These are phyloP conservation scores for Trichomonas gallinae DNA, from an alignment of 208 protist species.

Conservation along the genomic window DNA sequence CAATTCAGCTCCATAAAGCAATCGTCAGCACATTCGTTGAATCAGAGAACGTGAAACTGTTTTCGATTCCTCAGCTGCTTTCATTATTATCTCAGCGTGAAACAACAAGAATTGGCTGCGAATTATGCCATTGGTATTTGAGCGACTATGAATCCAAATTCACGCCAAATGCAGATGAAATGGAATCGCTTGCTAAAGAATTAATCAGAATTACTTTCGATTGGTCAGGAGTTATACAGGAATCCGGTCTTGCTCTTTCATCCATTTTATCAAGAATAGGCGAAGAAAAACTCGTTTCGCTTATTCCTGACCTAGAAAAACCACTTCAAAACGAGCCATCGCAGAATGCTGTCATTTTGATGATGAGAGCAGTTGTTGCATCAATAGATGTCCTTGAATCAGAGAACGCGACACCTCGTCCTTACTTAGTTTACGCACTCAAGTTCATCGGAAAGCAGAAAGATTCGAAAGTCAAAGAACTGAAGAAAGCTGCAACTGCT, in stretches of 20 bases:
- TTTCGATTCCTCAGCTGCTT: background rate
- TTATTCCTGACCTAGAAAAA: background rate
- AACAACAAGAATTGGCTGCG: background rate
- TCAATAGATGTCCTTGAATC: background rate
- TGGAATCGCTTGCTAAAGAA: background rate
- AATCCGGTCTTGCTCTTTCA: background rate
- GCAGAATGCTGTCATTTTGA: background rate
- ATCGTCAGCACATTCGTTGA: background rate
- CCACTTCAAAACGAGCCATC: background rate
- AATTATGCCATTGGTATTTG: background rate
- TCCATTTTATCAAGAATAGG: background rate
- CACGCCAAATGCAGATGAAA: background rate
- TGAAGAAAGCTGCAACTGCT: background rate
- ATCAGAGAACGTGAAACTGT: background rate
- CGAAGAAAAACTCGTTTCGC: background rate
- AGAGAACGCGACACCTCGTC: background rate
- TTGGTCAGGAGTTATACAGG: background rate
- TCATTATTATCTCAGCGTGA: background rate
- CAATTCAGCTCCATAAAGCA: background rate
- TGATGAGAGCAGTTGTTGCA: background rate
- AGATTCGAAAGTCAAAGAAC: background rate
- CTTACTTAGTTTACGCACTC: background rate
- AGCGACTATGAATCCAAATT: background rate
- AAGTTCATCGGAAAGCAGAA: background rate
- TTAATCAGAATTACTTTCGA: background rate